A percentile compares a stretch with the other conserved stretches of the same genome.
These are phyloP conservation scores for Suillus paluster DNA, from an alignment of 768 basidiomycete genomes.

Conservation along the genomic window DNA sequence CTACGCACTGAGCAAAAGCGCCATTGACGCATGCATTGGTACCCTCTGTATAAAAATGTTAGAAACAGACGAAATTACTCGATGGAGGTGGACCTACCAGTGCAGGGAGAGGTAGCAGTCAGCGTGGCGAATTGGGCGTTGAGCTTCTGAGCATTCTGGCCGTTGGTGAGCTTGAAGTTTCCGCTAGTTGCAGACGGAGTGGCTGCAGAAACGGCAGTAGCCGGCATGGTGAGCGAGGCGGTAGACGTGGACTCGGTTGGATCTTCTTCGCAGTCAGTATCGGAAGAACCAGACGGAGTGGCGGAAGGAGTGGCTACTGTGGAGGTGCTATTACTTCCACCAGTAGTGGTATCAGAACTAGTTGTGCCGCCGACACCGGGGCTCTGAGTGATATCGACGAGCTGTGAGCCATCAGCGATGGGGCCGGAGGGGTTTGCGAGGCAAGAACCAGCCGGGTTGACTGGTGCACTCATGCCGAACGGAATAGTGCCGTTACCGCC, in stretches of 20 bases:
- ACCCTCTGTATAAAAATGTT: conserved; percentile 24
- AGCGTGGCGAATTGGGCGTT: conserved; percentile 58
- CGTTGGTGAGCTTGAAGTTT: conserved; percentile 40
- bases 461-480: conserved; percentile 44
- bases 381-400: conserved; percentile 38
- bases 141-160: conserved; percentile 52
- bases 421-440: conserved; percentile 51
- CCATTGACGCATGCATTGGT: conserved; percentile 54
- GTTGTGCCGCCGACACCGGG: conserved; percentile 34
- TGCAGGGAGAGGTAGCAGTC: conserved; percentile 50
- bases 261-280: conserved; percentile 12
- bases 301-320: conserved; percentile 5
- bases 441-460: conserved; percentile 55
- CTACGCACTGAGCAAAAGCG: conserved; percentile 59
- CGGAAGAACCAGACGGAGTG: conserved; percentile 2
- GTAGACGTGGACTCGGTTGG: neutral
- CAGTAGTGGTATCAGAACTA: neutral
- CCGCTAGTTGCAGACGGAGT: conserved; percentile 15
- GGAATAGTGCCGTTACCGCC: conserved; percentile 58
- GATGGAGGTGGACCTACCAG: conserved; percentile 18
- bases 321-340: conserved; percentile 8
- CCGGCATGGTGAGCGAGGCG: neutral
- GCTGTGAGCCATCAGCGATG: conserved; percentile 53
- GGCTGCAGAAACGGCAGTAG: neutral
- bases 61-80: conserved; percentile 18